These are phyloP conservation scores for Orbilia quercus DNA, from an alignment of 2,329 filamentous ascomycete species.

Conservation along the genomic window DNA sequence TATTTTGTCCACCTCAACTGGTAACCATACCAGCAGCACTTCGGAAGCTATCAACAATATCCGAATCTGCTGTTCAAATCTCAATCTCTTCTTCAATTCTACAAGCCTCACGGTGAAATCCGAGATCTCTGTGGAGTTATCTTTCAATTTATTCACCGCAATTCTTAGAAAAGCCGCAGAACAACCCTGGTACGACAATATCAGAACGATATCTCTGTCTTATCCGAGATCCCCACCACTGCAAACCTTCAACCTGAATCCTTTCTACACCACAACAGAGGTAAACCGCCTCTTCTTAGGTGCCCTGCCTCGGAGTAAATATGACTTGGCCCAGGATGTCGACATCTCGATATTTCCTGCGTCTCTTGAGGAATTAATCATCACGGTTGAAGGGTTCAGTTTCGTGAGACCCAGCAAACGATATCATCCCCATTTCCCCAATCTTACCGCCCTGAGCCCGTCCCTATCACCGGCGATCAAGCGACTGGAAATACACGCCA, in stretches of 20 bases:
- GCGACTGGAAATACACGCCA: background rate
- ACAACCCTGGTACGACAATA: background rate
- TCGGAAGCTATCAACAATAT: background rate
- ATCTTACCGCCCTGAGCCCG: background rate
- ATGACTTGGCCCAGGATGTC: background rate
- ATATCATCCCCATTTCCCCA: constrained; percentile 9
- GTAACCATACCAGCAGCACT: background rate
- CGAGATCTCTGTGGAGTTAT: background rate
- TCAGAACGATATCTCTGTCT: constrained; percentile 4
- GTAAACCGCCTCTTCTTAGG: constrained; percentile 5
- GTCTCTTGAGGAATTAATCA: constrained; percentile 5
- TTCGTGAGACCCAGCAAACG: background rate
- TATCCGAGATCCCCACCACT: background rate
- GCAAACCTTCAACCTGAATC: background rate
- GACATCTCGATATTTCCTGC: background rate
- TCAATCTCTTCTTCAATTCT: constrained; percentile 3
- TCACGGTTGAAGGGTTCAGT: constrained; percentile 1
- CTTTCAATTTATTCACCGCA: constrained; percentile 9
- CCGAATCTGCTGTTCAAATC: background rate
- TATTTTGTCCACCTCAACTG: background rate
- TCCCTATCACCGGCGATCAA: background rate
- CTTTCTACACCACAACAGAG: constrained; percentile 13
- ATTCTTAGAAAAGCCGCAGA: background rate
- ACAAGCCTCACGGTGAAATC: background rate
- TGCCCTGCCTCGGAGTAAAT: background rate